Percentiles rank a stretch among this genome's conserved stretches.
Conservation (phyloP, 495 filamentous ascomycete species). For the Trichoderma asperelloides region DNA sequence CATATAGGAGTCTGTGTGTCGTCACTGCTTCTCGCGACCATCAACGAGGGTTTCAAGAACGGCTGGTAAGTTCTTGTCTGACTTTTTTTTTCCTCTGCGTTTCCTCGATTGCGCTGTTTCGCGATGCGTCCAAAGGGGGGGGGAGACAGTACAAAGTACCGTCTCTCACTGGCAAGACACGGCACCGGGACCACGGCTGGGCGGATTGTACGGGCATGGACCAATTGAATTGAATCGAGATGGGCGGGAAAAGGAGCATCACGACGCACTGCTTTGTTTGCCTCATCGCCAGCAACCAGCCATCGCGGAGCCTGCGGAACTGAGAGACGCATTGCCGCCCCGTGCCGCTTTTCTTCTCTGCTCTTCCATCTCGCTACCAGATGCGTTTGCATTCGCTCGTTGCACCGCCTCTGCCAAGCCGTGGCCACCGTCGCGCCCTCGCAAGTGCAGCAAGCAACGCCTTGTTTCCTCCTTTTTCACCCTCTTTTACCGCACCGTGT, state of each 20-base stretch:
- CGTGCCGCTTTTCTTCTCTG: not conserved
- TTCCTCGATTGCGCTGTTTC: not conserved
- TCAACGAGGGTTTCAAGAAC: constrained; percentile 1
- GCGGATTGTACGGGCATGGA: not conserved
- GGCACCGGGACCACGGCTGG: not conserved
- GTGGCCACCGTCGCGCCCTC: not conserved
- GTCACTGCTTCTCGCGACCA: constrained; percentile 1
- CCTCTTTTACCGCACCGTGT: no score
- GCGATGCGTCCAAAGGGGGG: not conserved
- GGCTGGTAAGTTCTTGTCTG: not conserved
- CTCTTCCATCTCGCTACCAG: not conserved
- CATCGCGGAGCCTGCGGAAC: not conserved
- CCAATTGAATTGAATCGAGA: not conserved
- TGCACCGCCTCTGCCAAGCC: not conserved
- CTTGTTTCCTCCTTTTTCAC: not conserved
- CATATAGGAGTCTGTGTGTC: not conserved
- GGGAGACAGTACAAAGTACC: not conserved
- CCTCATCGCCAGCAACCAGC: not conserved
- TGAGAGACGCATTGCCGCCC: not conserved
- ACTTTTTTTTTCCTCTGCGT: not conserved
- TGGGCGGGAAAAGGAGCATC: not conserved
- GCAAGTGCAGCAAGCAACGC: not conserved
- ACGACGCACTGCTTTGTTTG: not conserved
- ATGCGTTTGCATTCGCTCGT: not conserved
- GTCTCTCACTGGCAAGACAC: not conserved